phyloP scores from a whole-genome alignment of 371 early-diverging fungal species.

The Sporodiniella umbellata region DNA sequence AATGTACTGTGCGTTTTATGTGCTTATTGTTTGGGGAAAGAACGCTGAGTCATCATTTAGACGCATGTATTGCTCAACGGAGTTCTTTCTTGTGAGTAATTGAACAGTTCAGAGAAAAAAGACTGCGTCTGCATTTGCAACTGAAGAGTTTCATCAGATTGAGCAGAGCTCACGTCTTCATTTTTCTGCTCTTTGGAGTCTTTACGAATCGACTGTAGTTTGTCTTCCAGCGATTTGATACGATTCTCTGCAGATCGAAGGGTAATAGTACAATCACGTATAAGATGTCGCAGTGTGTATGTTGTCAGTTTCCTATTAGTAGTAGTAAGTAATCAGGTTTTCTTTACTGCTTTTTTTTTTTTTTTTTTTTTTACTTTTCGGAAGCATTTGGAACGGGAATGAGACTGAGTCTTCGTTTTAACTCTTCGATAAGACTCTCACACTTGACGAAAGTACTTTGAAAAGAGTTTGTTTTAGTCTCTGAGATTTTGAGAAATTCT shows the following conservation, averaged over 20 bases:
- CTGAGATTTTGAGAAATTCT: not conserved
- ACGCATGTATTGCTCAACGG: not conserved
- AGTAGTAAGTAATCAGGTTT: too few relatives aligned
- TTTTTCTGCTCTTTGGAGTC: not conserved
- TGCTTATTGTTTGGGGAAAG: not conserved
- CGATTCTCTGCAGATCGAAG: not conserved
- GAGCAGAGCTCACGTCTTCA: not conserved
- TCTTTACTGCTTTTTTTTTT: not conserved
- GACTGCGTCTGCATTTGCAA: not conserved
- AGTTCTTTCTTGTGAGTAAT: not conserved
- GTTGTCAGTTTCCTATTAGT: constrained; percentile 3
- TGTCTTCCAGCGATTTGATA: not conserved
- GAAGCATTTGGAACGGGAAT: not conserved
- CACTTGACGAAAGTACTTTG: not conserved
- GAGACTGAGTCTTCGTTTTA: not conserved
- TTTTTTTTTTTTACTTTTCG: not conserved
- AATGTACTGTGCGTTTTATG: too few relatives aligned
- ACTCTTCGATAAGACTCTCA: not conserved
- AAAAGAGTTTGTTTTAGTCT: not conserved
- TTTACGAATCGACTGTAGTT: not conserved
- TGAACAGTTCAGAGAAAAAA: not conserved
- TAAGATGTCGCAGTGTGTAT: constrained; percentile 7
- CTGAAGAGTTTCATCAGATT: not conserved
- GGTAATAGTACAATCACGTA: constrained; percentile 7
- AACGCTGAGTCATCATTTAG: not conserved